Evolutionary conservation across 2,329 filamentous ascomycete species (phyloP).

Genomic region (Laburnicola sp.): DNA sequence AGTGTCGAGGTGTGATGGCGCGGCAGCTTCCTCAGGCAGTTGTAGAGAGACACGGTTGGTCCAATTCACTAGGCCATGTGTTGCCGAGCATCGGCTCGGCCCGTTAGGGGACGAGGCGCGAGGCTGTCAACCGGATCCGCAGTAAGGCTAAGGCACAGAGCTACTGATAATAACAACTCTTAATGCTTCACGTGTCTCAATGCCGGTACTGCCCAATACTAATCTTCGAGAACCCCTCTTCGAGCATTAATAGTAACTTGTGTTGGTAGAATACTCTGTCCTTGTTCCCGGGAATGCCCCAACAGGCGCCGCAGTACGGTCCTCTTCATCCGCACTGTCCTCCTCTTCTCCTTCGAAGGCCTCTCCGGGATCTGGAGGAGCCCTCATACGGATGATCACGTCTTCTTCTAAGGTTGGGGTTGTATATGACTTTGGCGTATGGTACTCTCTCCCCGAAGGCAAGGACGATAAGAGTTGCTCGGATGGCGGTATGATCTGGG

Average conservation of each 20-base stretch:
- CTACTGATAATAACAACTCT: too few species aligned
- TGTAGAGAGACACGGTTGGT: not conserved
- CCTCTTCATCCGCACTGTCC: slow-evolving; percentile 42
- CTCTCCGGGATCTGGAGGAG: slow-evolving; percentile 57
- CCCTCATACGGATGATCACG: slow-evolving; percentile 62
- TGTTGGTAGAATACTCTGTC: slow-evolving; percentile 34
- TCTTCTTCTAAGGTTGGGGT: slow-evolving; percentile 67
- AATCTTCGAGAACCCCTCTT: not conserved
- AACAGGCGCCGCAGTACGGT: slow-evolving; percentile 27
- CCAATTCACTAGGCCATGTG: too few species aligned
- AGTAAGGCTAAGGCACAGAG: too few species aligned
- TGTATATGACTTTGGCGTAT: slow-evolving; percentile 68
- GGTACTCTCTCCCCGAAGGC: slow-evolving; percentile 86
- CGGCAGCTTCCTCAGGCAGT: not conserved
- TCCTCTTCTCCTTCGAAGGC: slow-evolving; percentile 42
- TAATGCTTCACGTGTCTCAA: too few species aligned
- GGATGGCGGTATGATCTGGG: slow-evolving; percentile 72
- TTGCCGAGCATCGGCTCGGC: too few species aligned
- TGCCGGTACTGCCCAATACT: too few species aligned
- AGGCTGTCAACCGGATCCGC: too few species aligned
- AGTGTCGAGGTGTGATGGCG: not conserved
- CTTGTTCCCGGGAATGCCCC: slow-evolving; percentile 45
- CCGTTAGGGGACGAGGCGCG: too few species aligned
- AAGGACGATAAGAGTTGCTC: slow-evolving; percentile 75
- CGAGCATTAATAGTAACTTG: slow-evolving; percentile 36